Conservation (phyloP, 371 early-diverging fungal genomes). For the Chytridium lagenaria region DNA sequence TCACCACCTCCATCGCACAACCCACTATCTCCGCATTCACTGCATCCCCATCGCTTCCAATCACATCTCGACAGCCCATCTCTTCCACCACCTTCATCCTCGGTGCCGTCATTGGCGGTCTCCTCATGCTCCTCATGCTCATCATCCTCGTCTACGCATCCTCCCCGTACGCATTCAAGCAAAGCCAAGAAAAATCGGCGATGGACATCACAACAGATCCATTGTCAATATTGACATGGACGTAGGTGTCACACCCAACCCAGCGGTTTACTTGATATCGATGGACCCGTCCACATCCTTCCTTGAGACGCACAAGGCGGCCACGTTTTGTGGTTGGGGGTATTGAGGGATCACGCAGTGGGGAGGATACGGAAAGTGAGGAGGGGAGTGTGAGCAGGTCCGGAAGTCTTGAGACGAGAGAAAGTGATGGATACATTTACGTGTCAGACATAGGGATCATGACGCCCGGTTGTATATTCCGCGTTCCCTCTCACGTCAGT, state of each 20-base stretch:
- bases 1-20: neutral
- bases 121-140: neutral
- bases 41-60: neutral
- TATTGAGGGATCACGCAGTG: too few species aligned
- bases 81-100: slow-evolving; percentile 14
- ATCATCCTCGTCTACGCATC: slow-evolving; percentile 13
- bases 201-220: neutral
- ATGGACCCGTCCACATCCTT: neutral
- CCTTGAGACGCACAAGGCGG: neutral
- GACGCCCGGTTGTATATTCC: slow-evolving; percentile 2
- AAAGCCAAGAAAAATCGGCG: too few species aligned
- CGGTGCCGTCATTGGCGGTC: neutral
- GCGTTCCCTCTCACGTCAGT: slow-evolving; percentile 10
- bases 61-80: too few species aligned
- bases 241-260: neutral
- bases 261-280: neutral
- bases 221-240: neutral
- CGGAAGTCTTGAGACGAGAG: too few species aligned
- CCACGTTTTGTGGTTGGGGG: too few species aligned
- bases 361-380: too few species aligned
- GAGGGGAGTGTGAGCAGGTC: too few species aligned
- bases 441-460: slow-evolving; percentile 15
- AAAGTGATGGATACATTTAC: slow-evolving; percentile 18
- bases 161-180: slow-evolving; percentile 8
- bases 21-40: neutral